Evolutionary conservation across 108 stramenopile species (phyloP), one percentile per base, ranked within the genome.

Genomic region (Skeletonema potamos): DNA sequence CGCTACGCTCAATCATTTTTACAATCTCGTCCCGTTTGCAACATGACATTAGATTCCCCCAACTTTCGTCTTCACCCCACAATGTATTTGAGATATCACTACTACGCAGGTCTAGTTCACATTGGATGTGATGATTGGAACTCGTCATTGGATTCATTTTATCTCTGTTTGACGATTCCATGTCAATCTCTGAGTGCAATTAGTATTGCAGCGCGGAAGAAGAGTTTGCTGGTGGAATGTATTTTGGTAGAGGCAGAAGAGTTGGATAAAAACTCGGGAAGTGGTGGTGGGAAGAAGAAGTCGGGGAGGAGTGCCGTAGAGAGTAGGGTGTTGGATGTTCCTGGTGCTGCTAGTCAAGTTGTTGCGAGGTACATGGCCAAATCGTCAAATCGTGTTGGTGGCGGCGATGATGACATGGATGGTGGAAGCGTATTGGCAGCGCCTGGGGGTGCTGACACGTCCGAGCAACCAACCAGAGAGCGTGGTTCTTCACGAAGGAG

Each of bases 191-290:
- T 66, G 15, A 71, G 68, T 60, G 55, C 73, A 32, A 77, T 89
- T 27, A 59, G 64, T 22, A 65, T 89, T 27, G 70, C 78, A 7
- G 91, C 91, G n/a, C 79, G 91, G 84, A 92, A 92, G 64, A 92
- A 89, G 64, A 56, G 86, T 32, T 65, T 86, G 27, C 67, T 92
- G 24, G 82, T 86, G 0, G 87, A 85, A 11, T 88, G 87, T 60
- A 46, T 85, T 20, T 32, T 72, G 10, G 20, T 83, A 69, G 73
- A 77, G 30, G 39, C 46, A 10, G 64, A 76, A 8, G 70, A 73
- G 46, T 18, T 77, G 27, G 75, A 72, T 46, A 62, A 71, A 1
- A 26, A 36, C 51, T 56, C 51, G 22, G 39, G 57, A 9, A 66
- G 56, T 28, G 66, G 56, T 28, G 66, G 28, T 1, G 27, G 8